Conservation (phyloP, 2,329 filamentous ascomycete species). For the Colletotrichum neosansevieriae region DNA sequence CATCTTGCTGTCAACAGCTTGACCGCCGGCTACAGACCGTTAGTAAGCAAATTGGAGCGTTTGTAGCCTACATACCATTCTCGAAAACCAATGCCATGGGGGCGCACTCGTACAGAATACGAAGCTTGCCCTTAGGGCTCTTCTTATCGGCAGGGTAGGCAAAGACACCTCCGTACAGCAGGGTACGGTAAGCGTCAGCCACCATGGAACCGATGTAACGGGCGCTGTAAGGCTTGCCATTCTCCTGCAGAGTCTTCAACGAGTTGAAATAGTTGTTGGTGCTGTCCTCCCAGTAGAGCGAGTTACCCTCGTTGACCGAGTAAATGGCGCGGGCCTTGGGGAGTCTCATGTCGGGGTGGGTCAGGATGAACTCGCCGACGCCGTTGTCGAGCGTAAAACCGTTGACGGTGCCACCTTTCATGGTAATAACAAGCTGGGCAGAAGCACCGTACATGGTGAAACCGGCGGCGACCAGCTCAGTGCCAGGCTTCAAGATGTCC, state of each 20-base stretch:
- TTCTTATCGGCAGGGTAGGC: slow-evolving; percentile 98
- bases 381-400: slow-evolving; percentile 98
- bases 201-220: slow-evolving; percentile 99
- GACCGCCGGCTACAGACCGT: slow-evolving; percentile 77
- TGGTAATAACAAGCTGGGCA: slow-evolving; percentile 95
- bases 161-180: slow-evolving; percentile 96
- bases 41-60: slow-evolving; percentile 42
- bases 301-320: slow-evolving; percentile 99
- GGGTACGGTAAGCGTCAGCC: slow-evolving; percentile 94
- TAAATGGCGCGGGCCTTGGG: slow-evolving; percentile 88
- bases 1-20: slow-evolving; percentile 94
- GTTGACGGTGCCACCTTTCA: slow-evolving; percentile 92
- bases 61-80: slow-evolving; percentile 77
- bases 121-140: slow-evolving; percentile 96
- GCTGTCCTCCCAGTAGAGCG: slow-evolving; percentile 91
- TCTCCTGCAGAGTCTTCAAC: slow-evolving; percentile 81
- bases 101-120: slow-evolving; percentile 97
- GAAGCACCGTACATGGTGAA: slow-evolving; percentile 99
- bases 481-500: slow-evolving; percentile 89
- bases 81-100: slow-evolving; percentile 99
- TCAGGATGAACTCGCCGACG: slow-evolving; percentile 98
- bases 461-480: slow-evolving; percentile 91
- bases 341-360: slow-evolving; percentile 93
- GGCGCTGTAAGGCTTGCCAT: slow-evolving; percentile 90
- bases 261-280: slow-evolving; percentile 90